Percentiles rank a stretch among this genome's conserved stretches.
Evolutionary conservation across 2,329 filamentous ascomycete genomes (phyloP).

Genomic region (Fusarium veterinarium): DNA sequence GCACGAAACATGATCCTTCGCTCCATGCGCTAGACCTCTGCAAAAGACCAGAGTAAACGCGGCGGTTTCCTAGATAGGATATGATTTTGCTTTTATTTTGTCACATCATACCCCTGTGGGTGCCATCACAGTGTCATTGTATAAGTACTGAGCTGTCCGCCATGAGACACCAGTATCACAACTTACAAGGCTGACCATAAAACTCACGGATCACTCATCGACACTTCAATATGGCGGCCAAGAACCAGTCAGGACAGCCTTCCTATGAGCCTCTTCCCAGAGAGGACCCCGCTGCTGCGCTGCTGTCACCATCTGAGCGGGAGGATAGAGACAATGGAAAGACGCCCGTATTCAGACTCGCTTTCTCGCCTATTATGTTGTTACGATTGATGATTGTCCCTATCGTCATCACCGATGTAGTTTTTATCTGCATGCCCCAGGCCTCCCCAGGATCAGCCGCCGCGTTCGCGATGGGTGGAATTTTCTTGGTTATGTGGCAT

Average conservation of each 20-base stretch:
- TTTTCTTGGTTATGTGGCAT: constrained; percentile 29
- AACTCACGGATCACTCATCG: not conserved
- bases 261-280: constrained; percentile 30
- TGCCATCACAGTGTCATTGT: not conserved
- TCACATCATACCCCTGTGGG: not conserved
- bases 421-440: constrained; percentile 12
- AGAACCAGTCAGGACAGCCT: constrained; percentile 13
- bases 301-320: constrained; percentile 25
- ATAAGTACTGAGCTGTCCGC: constrained; percentile 20
- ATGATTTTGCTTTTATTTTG: not conserved
- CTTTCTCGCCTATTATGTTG: constrained; percentile 32
- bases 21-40: not conserved
- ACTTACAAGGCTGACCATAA: not conserved
- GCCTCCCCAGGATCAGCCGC: not conserved
- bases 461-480: constrained; percentile 22
- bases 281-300: constrained; percentile 28
- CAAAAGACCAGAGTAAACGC: not conserved
- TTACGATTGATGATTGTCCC: constrained; percentile 27
- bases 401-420: constrained; percentile 27
- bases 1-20: constrained; percentile 12
- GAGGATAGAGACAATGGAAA: constrained; percentile 14
- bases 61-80: constrained; percentile 27
- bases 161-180: not conserved
- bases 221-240: constrained; percentile 28
- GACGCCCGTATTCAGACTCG: constrained; percentile 18